Evolutionary conservation across 495 filamentous ascomycete genomes (phyloP).

Genomic region (Friedmanniomyces endolithicus): DNA sequence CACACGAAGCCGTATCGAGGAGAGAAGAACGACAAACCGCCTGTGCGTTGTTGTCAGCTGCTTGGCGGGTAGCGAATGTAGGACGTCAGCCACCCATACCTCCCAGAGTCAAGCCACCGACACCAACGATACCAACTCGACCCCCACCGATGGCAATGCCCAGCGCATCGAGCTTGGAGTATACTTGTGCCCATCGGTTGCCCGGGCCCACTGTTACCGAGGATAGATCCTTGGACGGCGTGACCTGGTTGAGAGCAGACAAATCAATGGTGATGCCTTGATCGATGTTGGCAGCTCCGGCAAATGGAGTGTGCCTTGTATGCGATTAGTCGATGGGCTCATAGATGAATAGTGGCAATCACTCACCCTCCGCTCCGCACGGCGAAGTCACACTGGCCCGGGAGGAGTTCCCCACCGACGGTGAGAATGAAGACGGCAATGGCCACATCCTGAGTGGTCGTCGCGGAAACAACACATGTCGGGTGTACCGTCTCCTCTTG

Average conservation of each 20-base stretch:
- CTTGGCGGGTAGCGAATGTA: not conserved
- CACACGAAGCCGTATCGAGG: conserved; percentile 6
- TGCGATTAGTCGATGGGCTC: not conserved
- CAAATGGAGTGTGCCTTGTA: conserved; percentile 37
- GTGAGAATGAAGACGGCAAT: not conserved
- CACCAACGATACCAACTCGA: conserved; percentile 19
- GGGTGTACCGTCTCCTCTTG: conserved; percentile 1
- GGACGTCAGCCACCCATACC: conserved; percentile 1
- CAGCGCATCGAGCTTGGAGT: conserved; percentile 11
- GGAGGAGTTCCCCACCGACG: not conserved
- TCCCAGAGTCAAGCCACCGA: conserved; percentile 23
- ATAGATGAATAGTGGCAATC: not conserved
- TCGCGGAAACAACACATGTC: not conserved
- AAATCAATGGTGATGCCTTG: conserved; percentile 44
- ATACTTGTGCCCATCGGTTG: conserved; percentile 22
- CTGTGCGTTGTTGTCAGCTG: not conserved
- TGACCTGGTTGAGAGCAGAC: conserved; percentile 34
- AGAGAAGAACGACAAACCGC: conserved; percentile 17
- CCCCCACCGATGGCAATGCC: conserved; percentile 20
- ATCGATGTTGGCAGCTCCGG: conserved; percentile 42
- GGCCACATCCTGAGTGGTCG: not conserved
- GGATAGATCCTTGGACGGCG: conserved; percentile 31
- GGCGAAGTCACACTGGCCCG: conserved; percentile 8
- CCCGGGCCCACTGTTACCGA: conserved; percentile 19
- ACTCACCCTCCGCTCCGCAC: conserved; percentile 5